Conservation (phyloP, 2,329 filamentous ascomycete genomes). For the Microsporum audouinii region DNA sequence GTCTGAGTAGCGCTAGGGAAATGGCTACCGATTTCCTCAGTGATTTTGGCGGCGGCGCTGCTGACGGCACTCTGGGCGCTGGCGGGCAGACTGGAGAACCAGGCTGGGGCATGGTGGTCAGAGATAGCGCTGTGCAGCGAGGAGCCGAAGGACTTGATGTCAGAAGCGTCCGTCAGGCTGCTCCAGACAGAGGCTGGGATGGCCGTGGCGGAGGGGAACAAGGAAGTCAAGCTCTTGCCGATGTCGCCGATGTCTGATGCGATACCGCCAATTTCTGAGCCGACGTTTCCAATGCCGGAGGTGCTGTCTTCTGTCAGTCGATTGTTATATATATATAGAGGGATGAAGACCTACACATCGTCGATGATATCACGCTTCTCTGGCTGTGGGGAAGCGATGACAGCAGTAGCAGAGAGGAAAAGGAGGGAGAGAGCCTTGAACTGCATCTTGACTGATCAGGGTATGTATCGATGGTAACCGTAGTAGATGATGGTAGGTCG, state of each 20-base stretch:
- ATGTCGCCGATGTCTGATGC: constrained; percentile 1
- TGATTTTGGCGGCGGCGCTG: constrained; percentile 30
- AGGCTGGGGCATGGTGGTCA: constrained; percentile 11
- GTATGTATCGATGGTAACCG: neutral
- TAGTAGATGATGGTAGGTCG: neutral
- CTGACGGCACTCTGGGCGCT: constrained; percentile 10
- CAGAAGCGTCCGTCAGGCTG: constrained; percentile 7
- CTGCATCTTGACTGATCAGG: constrained; percentile 15
- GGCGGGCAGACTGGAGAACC: constrained; percentile 12
- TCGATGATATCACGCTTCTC: constrained; percentile 10
- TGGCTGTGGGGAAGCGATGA: constrained; percentile 13
- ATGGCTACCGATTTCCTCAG: constrained; percentile 1
- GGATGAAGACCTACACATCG: constrained; percentile 6
- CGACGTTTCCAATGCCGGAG: neutral
- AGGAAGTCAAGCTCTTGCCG: constrained; percentile 6
- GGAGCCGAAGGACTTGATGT: constrained; percentile 6
- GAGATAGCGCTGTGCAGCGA: constrained; percentile 11
- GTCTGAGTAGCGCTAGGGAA: neutral
- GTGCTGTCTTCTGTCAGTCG: neutral
- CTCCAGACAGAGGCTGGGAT: constrained; percentile 8
- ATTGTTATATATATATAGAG: neutral
- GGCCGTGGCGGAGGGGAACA: constrained; percentile 8
- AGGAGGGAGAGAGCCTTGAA: constrained; percentile 19
- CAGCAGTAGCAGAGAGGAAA: constrained; percentile 16
- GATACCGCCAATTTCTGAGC: constrained; percentile 1